Base-by-base conservation (phyloP, 228 moss, liverwort and hornwort species). In the Sphagnum magellanicum region DNA sequence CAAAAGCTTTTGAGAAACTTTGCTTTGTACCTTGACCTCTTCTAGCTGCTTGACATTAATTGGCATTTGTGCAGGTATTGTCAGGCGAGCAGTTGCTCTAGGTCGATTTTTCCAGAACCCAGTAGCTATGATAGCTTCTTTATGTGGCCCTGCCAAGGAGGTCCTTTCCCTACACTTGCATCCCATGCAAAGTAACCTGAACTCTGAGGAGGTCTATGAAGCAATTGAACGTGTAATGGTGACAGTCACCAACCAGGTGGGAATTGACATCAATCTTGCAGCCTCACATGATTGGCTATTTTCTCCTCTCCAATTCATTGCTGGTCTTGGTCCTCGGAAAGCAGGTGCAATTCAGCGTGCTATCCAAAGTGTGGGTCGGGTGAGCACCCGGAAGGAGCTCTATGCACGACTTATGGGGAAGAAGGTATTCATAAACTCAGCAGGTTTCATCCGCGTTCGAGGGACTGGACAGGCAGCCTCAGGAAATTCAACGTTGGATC, bases 31-130 rank as follows among this genome's bases (percentile, higher is more conserved):
- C 32, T 32, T 0, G 32, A 32, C 32, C 32, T 32, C 32, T 32
- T 32, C 32, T 32, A 32, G 32, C 32, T 32, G 32, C 32, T 32
- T 32, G 32, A 32, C 32, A 32, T 32, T 3, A 32, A 32, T 32
- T 32, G 51, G 70, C 61, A 70, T 12, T 6, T 57, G 73, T 79
- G 75, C 87, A 95, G 96, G 91, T 60, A 84, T 82, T 69, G 91
- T 97, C 32, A 90, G 93, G 74, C 88, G 97, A 81, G 93, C 97
- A 16, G 97, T 97, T 68, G 97, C 88, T 49, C 78, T 97, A 55
- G 97, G 97, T 70, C 91, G 97, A 50, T 93, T 87, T 78, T 71
- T 97, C 60, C 97, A 97, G 70, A 93, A 93, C 69, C 97, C 97
- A 17, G 75, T 97, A 63, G 88, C 93, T 59, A 87, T 93, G 90